A percentile compares a stretch with the other conserved stretches of the same genome.
phyloP scores from a whole-genome alignment of 306 rosid genomes.

The Morella rubra region DNA sequence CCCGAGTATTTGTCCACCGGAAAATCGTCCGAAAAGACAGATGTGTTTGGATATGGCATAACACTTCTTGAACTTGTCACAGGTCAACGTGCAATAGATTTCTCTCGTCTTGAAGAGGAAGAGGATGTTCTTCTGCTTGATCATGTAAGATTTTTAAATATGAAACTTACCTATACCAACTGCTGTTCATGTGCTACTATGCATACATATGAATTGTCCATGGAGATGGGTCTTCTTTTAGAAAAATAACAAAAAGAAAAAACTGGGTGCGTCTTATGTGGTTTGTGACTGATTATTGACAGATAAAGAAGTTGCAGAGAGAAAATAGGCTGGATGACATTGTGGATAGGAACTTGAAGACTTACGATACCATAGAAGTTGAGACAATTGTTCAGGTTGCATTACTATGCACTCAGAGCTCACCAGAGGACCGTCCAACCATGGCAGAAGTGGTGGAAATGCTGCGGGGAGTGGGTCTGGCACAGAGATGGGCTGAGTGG shows the following conservation, averaged over 20 bases:
- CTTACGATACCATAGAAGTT: constrained; percentile 57
- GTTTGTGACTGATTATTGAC: constrained; percentile 7
- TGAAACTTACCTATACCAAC: background rate
- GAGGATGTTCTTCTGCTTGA: constrained; percentile 93
- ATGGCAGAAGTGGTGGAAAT: constrained; percentile 70
- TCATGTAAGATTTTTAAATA: constrained; percentile 54
- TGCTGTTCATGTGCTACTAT: background rate
- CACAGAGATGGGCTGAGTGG: constrained; percentile 87
- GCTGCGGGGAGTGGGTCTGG: constrained; percentile 66
- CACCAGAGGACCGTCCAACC: constrained; percentile 70
- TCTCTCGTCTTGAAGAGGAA: constrained; percentile 84
- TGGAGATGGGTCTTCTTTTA: background rate
- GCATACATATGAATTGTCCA: background rate
- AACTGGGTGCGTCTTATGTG: background rate
- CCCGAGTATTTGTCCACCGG: constrained; percentile 94
- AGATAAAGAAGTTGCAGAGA: constrained; percentile 73
- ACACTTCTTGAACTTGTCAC: constrained; percentile 95
- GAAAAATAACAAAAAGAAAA: background rate
- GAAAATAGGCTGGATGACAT: constrained; percentile 77
- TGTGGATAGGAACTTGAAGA: constrained; percentile 67
- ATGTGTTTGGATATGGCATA: constrained; percentile 91
- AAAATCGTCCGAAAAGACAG: constrained; percentile 86
- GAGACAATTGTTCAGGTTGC: constrained; percentile 73
- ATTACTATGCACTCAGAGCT: constrained; percentile 70
- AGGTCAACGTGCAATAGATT: constrained; percentile 85